Evolutionary conservation across 139 green algal genomes (phyloP).

Genomic region (Asterochloris sp.): DNA sequence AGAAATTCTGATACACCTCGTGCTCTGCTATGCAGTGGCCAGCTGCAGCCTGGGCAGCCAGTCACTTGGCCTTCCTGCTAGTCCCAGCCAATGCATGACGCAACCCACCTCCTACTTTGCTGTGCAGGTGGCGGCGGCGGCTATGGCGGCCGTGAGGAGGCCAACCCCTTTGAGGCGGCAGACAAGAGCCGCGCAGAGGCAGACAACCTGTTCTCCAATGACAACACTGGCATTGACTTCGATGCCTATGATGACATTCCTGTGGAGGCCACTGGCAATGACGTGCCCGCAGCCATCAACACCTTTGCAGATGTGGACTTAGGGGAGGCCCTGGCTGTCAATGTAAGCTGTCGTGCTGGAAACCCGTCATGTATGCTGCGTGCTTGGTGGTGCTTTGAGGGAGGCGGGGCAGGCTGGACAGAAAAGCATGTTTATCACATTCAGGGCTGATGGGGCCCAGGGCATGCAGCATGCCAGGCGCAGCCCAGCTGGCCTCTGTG

Average conservation of each 20-base stretch:
- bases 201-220: conserved; percentile 66
- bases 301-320: conserved; percentile 87
- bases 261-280: conserved; percentile 77
- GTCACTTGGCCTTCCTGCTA: no score
- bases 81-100: no score
- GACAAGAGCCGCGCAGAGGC: conserved; percentile 60
- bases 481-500: no score
- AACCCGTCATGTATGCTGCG: no score
- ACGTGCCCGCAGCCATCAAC: conserved; percentile 76
- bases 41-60: no score
- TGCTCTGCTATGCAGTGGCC: no score
- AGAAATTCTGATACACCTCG: no score
- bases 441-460: not conserved
- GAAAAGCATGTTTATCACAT: no score
- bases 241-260: conserved; percentile 98
- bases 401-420: no score
- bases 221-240: conserved; percentile 99
- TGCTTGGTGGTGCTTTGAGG: no score
- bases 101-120: not conserved
- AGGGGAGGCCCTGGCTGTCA: conserved; percentile 68
- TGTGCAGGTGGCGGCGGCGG: conserved; percentile 2
- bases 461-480: no score
- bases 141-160: conserved; percentile 5
- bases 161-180: conserved; percentile 56
- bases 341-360: conserved; percentile 53